Evolutionary conservation across 108 stramenopile genomes (phyloP), one percentile per base, ranked within the genome.

Genomic region (Cylindrotheca closterium): DNA sequence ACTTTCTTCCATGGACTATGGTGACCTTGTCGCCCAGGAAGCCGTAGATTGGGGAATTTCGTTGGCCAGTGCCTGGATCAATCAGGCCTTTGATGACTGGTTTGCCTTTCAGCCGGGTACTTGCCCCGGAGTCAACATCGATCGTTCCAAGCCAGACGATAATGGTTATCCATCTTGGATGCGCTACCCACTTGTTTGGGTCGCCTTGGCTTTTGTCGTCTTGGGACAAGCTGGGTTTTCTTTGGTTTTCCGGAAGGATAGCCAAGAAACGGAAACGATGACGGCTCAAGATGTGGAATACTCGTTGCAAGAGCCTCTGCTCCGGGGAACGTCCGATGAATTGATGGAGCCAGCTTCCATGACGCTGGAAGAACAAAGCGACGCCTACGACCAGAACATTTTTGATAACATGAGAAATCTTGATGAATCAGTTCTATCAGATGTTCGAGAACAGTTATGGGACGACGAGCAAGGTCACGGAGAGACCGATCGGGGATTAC

Each of bases 21-120:
- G 37, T 42, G 37, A 42, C 15, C 42, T 55, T 10, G 23, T 62
- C 15, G 21, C 49, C 48, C 30, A 18, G 27, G 51, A 54, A 10
- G 58, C 54, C 3, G 30, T 65, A 19, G 18, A 33, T 26, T 58
- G 71, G 64, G 42, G 48, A n/a, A 29, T 58, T 50, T 63, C 53
- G 42, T 65, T 65, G 23, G 0, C 34, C 22, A 58, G 68, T 21
- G 62, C n/a, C 12, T 12, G 28, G n/a, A 25, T 48, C 2, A 75
- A 75, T 62, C 5, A 63, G 15, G 74, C 56, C 10, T 27, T 68
- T 21, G 62, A 68, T 30, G 58, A 68, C 31, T 75, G 60, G 67
- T 54, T 64, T 25, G 45, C 27, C 4, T 19, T 22, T 37, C 47
- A 51, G 19, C 27, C 29, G 1, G 10, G 33, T 15, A 49, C 21